These are phyloP conservation scores for Triangularia verruculosa DNA, from an alignment of 2,329 filamentous ascomycete species.

Conservation along the genomic window DNA sequence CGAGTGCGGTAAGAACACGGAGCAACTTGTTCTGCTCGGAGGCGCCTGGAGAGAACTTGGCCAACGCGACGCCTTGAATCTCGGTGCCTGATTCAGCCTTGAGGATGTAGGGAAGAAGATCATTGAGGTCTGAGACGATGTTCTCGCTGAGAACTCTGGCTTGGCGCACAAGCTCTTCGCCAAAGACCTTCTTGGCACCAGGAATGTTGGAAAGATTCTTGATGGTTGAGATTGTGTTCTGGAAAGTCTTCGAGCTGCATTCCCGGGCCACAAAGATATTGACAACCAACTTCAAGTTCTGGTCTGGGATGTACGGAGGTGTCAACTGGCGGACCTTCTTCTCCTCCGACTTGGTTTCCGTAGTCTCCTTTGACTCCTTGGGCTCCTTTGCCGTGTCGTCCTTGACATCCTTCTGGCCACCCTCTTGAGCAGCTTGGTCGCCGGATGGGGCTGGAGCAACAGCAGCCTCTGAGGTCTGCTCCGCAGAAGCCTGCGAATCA, in stretches of 20 bases:
- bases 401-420: slow-evolving; percentile 18
- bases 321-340: slow-evolving; percentile 61
- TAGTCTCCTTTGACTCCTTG: slow-evolving; percentile 32
- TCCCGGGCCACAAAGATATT: slow-evolving; percentile 95
- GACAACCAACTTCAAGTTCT: slow-evolving; percentile 90
- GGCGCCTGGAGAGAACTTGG: slow-evolving; percentile 92
- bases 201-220: slow-evolving; percentile 95
- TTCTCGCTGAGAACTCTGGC: slow-evolving; percentile 80
- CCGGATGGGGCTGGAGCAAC: slow-evolving; percentile 28
- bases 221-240: slow-evolving; percentile 96
- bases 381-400: slow-evolving; percentile 38
- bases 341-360: slow-evolving; percentile 41
- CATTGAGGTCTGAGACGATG: slow-evolving; percentile 79
- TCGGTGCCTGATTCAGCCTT: slow-evolving; percentile 87
- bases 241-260: slow-evolving; percentile 96
- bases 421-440: slow-evolving; percentile 31
- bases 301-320: slow-evolving; percentile 80
- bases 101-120: slow-evolving; percentile 80
- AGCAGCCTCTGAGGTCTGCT: slow-evolving; percentile 22
- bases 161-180: slow-evolving; percentile 86
- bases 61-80: slow-evolving; percentile 87
- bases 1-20: slow-evolving; percentile 85
- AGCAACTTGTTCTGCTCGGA: slow-evolving; percentile 96
- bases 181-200: slow-evolving; percentile 84
- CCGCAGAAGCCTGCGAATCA: slow-evolving; percentile 12